Conservation (phyloP, 2,329 filamentous ascomycete genomes). For the Colletotrichum lupini region DNA sequence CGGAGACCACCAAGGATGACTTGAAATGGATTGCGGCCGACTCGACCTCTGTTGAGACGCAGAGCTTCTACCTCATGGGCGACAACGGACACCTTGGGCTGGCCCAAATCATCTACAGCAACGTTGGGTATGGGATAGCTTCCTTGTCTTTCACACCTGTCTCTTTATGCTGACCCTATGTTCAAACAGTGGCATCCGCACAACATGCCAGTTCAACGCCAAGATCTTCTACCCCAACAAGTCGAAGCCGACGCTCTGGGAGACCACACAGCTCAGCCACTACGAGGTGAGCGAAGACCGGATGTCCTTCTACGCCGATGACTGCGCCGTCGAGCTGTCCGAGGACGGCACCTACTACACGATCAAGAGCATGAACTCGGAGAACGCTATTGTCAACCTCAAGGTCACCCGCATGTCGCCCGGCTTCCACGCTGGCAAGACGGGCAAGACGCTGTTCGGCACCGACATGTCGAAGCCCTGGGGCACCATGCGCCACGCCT, state of each 20-base stretch:
- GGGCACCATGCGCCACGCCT: conserved; percentile 91
- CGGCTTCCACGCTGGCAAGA: conserved; percentile 85
- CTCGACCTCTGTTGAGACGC: conserved; percentile 91
- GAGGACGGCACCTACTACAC: conserved; percentile 85
- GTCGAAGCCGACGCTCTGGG: conserved; percentile 83
- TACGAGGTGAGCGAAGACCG: conserved; percentile 87
- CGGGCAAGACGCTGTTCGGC: conserved; percentile 86
- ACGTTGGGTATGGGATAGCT: conserved; percentile 78
- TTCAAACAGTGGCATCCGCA: conserved; percentile 79
- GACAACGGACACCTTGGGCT: conserved; percentile 82
- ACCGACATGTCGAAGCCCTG: conserved; percentile 88
- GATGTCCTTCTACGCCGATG: conserved; percentile 85
- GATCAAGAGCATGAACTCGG: conserved; percentile 90
- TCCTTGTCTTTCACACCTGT: neutral
- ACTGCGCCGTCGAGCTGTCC: conserved; percentile 85
- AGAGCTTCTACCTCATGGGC: conserved; percentile 90
- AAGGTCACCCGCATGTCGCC: conserved; percentile 81
- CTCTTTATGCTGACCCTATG: conserved; percentile 37
- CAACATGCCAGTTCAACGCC: conserved; percentile 92
- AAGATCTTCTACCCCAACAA: conserved; percentile 87
- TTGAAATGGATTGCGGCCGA: conserved; percentile 86
- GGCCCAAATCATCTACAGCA: conserved; percentile 96
- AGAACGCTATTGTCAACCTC: conserved; percentile 84
- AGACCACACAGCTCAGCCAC: conserved; percentile 81
- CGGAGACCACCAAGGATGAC: conserved; percentile 80